These are phyloP conservation scores for Ceriops tagal DNA, from an alignment of 345 rosid species.

Conservation along the genomic window DNA sequence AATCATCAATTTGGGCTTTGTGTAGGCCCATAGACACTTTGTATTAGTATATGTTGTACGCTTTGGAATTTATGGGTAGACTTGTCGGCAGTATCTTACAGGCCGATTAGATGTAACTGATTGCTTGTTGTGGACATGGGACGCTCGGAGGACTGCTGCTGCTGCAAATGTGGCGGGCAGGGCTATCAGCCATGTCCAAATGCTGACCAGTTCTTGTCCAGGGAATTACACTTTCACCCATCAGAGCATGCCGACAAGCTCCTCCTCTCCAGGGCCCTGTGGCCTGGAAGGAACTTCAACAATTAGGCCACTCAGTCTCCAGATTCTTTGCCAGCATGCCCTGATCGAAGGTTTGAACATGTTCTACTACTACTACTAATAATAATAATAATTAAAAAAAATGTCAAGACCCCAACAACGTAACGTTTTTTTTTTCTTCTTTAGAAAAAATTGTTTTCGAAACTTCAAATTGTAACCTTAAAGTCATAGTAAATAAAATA, in stretches of 20 bases:
- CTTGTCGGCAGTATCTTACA: neutral
- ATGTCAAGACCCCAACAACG: neutral
- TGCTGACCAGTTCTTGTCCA: slow-evolving; percentile 39
- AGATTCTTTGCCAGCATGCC: slow-evolving; percentile 32
- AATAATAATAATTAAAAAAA: neutral
- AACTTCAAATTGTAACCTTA: no score
- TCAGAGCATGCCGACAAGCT: slow-evolving; percentile 47
- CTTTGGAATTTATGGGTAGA: neutral
- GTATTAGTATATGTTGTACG: neutral
- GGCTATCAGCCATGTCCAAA: slow-evolving; percentile 50
- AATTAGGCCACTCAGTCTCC: slow-evolving; percentile 49
- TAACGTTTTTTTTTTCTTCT: neutral
- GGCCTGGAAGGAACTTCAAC: slow-evolving; percentile 40
- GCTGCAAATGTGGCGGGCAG: slow-evolving; percentile 52
- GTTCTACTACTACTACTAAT: no score
- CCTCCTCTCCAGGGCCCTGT: slow-evolving; percentile 52
- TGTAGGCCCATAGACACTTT: neutral
- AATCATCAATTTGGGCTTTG: no score
- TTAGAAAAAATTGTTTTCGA: no score
- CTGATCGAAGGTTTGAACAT: neutral
- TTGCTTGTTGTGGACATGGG: slow-evolving; percentile 59
- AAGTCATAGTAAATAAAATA: no score
- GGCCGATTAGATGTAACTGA: slow-evolving; percentile 43
- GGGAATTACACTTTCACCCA: slow-evolving; percentile 64
- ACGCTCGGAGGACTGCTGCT: slow-evolving; percentile 39